Conservation (phyloP, 345 rosid genomes). For the Jatropha curcas region DNA sequence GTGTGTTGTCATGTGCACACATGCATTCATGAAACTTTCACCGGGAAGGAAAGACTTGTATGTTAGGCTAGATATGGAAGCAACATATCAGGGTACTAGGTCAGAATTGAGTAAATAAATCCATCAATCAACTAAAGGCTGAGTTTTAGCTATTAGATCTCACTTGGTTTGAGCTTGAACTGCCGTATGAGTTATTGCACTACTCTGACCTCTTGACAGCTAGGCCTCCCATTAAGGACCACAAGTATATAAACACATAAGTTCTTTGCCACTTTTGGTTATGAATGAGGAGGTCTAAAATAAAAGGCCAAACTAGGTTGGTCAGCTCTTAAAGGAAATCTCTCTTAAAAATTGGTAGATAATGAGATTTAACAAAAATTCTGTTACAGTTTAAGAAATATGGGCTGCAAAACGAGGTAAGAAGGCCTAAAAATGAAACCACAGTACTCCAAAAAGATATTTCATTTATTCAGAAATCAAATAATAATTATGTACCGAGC, state of each 20-base stretch:
- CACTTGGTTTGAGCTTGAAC: neutral
- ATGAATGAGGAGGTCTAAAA: neutral
- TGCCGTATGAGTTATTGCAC: neutral
- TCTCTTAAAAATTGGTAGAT: neutral
- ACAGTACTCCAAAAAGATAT: neutral
- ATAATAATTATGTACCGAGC: neutral
- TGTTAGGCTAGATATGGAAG: neutral
- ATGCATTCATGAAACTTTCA: neutral
- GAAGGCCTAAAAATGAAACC: slow-evolving; percentile 7
- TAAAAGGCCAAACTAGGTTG: neutral
- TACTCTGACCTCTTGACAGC: neutral
- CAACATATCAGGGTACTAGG: neutral
- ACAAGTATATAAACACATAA: neutral
- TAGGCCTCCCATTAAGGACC: neutral
- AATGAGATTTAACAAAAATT: too few species aligned
- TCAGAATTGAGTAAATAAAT: neutral
- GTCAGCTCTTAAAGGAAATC: neutral
- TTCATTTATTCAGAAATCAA: neutral
- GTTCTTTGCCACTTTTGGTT: neutral
- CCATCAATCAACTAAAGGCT: neutral
- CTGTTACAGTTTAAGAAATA: neutral
- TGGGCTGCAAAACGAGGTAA: neutral
- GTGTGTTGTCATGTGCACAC: neutral
- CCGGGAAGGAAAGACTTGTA: slow-evolving; percentile 1
- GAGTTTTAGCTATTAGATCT: neutral